Percentiles rank a stretch among this genome's conserved stretches.
Evolutionary conservation across 306 rosid genomes (phyloP).

Genomic region (Vicia faba): DNA sequence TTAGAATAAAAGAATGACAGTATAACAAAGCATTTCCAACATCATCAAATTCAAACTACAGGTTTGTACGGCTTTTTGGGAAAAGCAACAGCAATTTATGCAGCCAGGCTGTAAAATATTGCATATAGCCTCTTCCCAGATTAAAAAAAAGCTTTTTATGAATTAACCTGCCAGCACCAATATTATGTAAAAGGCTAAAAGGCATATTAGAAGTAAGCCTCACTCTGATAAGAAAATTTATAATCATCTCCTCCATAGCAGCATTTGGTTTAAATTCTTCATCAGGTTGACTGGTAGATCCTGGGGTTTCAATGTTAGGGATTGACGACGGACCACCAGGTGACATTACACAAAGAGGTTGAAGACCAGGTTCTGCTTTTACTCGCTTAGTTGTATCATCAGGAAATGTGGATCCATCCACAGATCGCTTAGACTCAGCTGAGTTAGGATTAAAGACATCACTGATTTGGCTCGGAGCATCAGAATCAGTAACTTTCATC

Average conservation of each 20-base stretch:
- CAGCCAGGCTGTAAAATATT: conserved; percentile 28
- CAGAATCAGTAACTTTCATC: conserved; percentile 76
- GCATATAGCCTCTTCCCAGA: conserved; percentile 22
- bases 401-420: conserved; percentile 83
- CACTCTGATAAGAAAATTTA: conserved; percentile 94
- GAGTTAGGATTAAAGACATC: conserved; percentile 75
- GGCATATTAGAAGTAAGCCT: conserved; percentile 44
- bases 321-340: conserved; percentile 97
- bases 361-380: conserved; percentile 97
- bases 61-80: conserved; percentile 1
- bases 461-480: conserved; percentile 60
- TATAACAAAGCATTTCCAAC: not conserved
- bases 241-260: conserved; percentile 99
- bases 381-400: conserved; percentile 92
- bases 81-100: conserved; percentile 19
- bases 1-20: conserved; percentile 13
- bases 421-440: conserved; percentile 75
- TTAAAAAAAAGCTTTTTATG: conserved; percentile 2
- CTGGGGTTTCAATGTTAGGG: conserved; percentile 91
- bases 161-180: conserved; percentile 29
- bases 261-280: conserved; percentile 99
- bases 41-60: conserved; percentile 29
- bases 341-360: conserved; percentile 86
- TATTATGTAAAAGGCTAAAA: conserved; percentile 29
- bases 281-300: conserved; percentile 90